Conservation (phyloP, 2,329 filamentous ascomycete species). For the Sordariomycetes sp. region DNA sequence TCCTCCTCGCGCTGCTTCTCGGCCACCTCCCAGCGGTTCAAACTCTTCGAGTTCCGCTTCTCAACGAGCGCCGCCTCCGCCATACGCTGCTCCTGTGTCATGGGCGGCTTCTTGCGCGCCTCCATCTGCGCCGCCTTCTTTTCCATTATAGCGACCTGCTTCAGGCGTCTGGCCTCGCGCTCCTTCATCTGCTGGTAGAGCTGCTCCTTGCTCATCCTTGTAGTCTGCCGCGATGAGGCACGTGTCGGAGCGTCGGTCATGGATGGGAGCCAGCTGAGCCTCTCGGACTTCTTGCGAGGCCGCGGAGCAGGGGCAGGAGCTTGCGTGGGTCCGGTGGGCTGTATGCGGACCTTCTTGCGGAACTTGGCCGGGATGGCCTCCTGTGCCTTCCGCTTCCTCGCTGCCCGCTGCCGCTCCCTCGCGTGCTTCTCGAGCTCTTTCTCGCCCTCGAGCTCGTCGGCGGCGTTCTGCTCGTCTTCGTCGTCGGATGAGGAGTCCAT, state of each 20-base stretch:
- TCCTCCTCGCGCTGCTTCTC: slow-evolving; percentile 84
- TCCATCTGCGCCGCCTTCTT: slow-evolving; percentile 60
- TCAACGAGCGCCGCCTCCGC: slow-evolving; percentile 76
- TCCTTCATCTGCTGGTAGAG: slow-evolving; percentile 63
- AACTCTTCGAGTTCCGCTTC: slow-evolving; percentile 75
- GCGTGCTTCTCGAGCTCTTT: slow-evolving; percentile 72
- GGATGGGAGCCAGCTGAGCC: slow-evolving; percentile 47
- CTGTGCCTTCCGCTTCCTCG: slow-evolving; percentile 70
- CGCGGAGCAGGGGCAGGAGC: slow-evolving; percentile 30
- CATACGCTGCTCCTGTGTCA: slow-evolving; percentile 81
- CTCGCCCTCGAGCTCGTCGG: slow-evolving; percentile 74
- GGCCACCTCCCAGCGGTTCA: slow-evolving; percentile 88
- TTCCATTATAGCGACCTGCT: slow-evolving; percentile 59
- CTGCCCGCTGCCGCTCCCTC: slow-evolving; percentile 54
- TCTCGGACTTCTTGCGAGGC: slow-evolving; percentile 50
- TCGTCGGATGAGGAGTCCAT: slow-evolving; percentile 81
- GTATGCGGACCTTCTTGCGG: slow-evolving; percentile 68
- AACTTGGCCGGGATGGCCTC: slow-evolving; percentile 61
- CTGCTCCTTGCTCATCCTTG: slow-evolving; percentile 48
- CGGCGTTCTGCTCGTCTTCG: slow-evolving; percentile 55
- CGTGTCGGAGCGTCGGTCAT: slow-evolving; percentile 44
- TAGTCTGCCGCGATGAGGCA: slow-evolving; percentile 47
- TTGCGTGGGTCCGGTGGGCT: slow-evolving; percentile 30
- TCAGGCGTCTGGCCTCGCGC: slow-evolving; percentile 58
- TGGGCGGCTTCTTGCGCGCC: slow-evolving; percentile 63